Conservation (phyloP, 495 filamentous ascomycete genomes). For the Tuber indicum region DNA sequence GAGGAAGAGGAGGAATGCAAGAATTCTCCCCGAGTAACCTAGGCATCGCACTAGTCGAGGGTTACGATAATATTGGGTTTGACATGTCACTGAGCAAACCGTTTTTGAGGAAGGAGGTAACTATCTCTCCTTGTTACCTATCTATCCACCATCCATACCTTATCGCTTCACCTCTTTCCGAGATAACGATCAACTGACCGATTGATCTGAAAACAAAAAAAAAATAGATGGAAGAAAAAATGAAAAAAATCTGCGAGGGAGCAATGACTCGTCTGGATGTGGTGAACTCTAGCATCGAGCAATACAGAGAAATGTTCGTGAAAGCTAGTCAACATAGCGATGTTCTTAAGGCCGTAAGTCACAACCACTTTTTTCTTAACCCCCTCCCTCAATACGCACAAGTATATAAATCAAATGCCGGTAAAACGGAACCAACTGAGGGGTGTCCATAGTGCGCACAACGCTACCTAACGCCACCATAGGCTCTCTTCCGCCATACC, state of each 20-base stretch:
- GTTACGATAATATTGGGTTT: slow-evolving; percentile 84
- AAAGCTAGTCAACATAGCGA: slow-evolving; percentile 66
- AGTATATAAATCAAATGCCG: neutral
- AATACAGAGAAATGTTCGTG: slow-evolving; percentile 78
- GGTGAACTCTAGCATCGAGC: slow-evolving; percentile 68
- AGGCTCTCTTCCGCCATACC: neutral
- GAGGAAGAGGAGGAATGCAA: slow-evolving; percentile 53
- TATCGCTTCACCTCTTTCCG: slow-evolving; percentile 27
- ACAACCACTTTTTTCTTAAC: neutral
- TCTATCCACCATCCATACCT: neutral
- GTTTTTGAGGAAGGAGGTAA: slow-evolving; percentile 80
- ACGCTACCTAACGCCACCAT: neutral
- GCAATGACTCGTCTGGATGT: slow-evolving; percentile 63
- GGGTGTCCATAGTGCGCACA: neutral
- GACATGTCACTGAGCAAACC: slow-evolving; percentile 90
- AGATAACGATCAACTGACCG: neutral
- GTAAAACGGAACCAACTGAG: neutral
- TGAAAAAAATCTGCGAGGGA: slow-evolving; percentile 95
- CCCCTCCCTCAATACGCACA: neutral
- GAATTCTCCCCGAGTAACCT: slow-evolving; percentile 88
- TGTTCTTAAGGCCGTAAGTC: slow-evolving; percentile 64
- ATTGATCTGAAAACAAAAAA: neutral
- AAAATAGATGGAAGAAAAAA: slow-evolving; percentile 70
- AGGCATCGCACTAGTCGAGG: slow-evolving; percentile 83
- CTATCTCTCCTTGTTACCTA: slow-evolving; percentile 6